Conservation (phyloP, 306 rosid genomes). For the Fragaria ananassa region DNA sequence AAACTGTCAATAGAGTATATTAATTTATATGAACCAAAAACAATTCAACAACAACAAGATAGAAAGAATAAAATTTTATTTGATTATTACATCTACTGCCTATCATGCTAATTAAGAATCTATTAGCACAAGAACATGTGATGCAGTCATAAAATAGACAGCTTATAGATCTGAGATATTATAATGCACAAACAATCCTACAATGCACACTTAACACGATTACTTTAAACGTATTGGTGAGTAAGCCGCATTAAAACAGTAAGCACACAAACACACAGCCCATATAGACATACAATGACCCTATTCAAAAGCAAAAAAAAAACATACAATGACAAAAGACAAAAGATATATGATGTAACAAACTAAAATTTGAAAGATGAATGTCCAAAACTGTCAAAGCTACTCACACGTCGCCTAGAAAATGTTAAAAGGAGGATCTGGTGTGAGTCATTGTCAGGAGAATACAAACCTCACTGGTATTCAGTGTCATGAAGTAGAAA, state of each 20-base stretch:
- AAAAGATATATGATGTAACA: neutral
- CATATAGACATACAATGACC: neutral
- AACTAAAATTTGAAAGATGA: neutral
- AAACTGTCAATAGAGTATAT: conserved; percentile 17
- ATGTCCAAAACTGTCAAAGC: conserved; percentile 3
- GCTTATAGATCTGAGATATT: neutral
- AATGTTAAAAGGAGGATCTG: conserved; percentile 1
- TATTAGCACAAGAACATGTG: neutral
- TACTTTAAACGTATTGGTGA: neutral
- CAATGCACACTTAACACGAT: neutral
- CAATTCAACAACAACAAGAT: neutral
- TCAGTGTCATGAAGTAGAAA: conserved; percentile 98
- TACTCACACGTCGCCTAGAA: conserved; percentile 1
- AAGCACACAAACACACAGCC: neutral
- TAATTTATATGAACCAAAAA: neutral
- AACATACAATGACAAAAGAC: too few species aligned
- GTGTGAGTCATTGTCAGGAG: neutral
- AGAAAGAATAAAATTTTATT: neutral
- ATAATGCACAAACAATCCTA: neutral
- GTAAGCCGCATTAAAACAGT: neutral
- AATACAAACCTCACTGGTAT: conserved; percentile 83
- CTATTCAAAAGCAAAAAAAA: too few species aligned
- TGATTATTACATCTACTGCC: neutral
- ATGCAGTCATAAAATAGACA: neutral
- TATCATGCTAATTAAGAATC: neutral